Conservation (phyloP, 2,329 filamentous ascomycete genomes). For the Ustulina deusta region DNA sequence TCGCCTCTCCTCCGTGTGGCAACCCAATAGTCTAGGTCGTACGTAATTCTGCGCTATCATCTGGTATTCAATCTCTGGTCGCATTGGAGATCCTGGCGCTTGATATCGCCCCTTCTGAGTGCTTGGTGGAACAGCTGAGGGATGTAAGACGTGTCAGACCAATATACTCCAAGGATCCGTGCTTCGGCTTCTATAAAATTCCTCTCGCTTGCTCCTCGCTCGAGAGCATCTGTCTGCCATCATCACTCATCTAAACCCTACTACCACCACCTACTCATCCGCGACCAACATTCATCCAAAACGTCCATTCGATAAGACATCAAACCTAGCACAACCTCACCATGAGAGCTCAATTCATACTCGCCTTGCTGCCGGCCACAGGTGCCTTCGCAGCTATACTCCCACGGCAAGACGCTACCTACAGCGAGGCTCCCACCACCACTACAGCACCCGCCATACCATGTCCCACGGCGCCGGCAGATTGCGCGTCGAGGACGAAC, state of each 20-base stretch:
- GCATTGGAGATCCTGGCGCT: slow-evolving; percentile 7
- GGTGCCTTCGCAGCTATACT: slow-evolving; percentile 26
- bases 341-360: slow-evolving; percentile 35
- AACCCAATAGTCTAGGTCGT: slow-evolving; percentile 5
- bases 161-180: not conserved
- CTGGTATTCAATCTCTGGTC: not conserved
- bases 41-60: not conserved
- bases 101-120: not conserved
- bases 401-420: slow-evolving; percentile 20
- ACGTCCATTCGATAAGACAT: not conserved
- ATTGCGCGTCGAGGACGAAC: slow-evolving; percentile 31
- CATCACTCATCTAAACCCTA: not conserved
- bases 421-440: slow-evolving; percentile 16
- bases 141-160: slow-evolving; percentile 3
- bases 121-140: not conserved
- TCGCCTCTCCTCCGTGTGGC: slow-evolving; percentile 11
- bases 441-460: slow-evolving; percentile 27
- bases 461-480: slow-evolving; percentile 36
- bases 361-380: slow-evolving; percentile 35
- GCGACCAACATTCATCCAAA: not conserved
- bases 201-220: not conserved
- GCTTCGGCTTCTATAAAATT: slow-evolving; percentile 25
- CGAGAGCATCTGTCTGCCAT: slow-evolving; percentile 6
- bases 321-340: slow-evolving; percentile 8
- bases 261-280: not conserved